Evolutionary conservation across 306 rosid species (phyloP).

Genomic region (Begonia masoniana): DNA sequence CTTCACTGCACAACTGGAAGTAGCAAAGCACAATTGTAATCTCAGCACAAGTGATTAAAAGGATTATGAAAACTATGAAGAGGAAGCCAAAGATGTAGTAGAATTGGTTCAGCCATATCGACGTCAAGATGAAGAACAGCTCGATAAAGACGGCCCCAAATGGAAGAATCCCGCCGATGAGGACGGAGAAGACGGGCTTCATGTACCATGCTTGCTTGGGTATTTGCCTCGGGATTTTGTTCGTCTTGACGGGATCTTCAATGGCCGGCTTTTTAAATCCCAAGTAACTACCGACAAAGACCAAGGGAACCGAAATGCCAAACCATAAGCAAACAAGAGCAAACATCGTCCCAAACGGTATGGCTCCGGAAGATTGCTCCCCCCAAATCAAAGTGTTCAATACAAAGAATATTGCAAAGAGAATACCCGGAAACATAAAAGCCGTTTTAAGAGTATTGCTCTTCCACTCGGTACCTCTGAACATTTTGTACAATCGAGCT

Average conservation of each 20-base stretch:
- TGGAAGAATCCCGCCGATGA: constrained; percentile 97
- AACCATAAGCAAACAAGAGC: constrained; percentile 95
- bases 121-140: constrained; percentile 95
- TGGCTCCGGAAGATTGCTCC: constrained; percentile 94
- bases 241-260: constrained; percentile 98
- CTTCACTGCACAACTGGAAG: constrained; percentile 99
- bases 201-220: constrained; percentile 99
- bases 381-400: constrained; percentile 95
- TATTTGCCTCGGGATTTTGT: constrained; percentile 91
- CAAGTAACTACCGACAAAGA: constrained; percentile 91
- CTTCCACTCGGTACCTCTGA: constrained; percentile 98
- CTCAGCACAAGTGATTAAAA: constrained; percentile 90
- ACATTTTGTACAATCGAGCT: constrained; percentile 95
- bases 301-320: constrained; percentile 94
- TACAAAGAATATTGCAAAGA: constrained; percentile 74
- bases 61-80: constrained; percentile 81
- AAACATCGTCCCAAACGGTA: constrained; percentile 97
- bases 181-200: constrained; percentile 87
- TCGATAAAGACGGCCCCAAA: constrained; percentile 96
- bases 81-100: constrained; percentile 98
- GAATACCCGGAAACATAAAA: constrained; percentile 95
- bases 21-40: constrained; percentile 94
- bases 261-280: constrained; percentile 87
- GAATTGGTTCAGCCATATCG: constrained; percentile 98
- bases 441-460: constrained; percentile 93